A percentile compares a stretch with the other conserved stretches of the same genome.
Evolutionary conservation across 176 grass and related monocot genomes (phyloP).

Genomic region (Urochloa ruziziensis): DNA sequence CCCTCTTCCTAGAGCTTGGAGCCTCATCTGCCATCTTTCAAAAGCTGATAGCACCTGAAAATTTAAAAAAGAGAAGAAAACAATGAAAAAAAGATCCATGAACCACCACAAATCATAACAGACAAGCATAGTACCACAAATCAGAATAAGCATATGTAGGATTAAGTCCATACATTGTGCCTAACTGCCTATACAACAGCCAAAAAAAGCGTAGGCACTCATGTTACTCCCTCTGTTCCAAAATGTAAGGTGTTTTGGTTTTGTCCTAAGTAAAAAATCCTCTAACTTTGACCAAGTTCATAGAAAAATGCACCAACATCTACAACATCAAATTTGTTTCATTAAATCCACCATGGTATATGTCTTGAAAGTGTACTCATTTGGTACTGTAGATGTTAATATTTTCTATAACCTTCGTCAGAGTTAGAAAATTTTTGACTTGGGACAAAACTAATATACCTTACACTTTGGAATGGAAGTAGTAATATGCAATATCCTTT

Average conservation of each 20-base stretch:
- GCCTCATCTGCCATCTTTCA: conserved; percentile 64
- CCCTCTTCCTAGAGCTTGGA: conserved; percentile 82
- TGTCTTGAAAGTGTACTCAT: too few species aligned
- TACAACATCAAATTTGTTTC: too few species aligned
- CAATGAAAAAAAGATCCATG: background rate
- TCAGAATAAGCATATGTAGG: background rate
- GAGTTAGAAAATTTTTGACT: too few species aligned
- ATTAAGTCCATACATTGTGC: background rate
- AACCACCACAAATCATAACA: background rate
- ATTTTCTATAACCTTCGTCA: too few species aligned
- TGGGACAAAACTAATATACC: too few species aligned
- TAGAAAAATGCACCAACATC: too few species aligned
- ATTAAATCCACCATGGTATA: too few species aligned
- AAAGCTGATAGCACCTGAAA: conserved; percentile 23
- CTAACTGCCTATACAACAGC: background rate
- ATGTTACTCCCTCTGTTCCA: background rate
- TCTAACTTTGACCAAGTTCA: too few species aligned
- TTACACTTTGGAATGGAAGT: too few species aligned
- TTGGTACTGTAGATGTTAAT: too few species aligned
- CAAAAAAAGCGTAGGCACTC: background rate
- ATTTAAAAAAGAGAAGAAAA: conserved; percentile 8
- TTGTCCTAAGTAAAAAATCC: too few species aligned
- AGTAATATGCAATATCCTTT: background rate
- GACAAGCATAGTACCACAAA: background rate
- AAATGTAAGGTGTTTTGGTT: too few species aligned